Evolutionary conservation across 805 yeast genomes (phyloP).

Genomic region (Metschnikowia sp.): DNA sequence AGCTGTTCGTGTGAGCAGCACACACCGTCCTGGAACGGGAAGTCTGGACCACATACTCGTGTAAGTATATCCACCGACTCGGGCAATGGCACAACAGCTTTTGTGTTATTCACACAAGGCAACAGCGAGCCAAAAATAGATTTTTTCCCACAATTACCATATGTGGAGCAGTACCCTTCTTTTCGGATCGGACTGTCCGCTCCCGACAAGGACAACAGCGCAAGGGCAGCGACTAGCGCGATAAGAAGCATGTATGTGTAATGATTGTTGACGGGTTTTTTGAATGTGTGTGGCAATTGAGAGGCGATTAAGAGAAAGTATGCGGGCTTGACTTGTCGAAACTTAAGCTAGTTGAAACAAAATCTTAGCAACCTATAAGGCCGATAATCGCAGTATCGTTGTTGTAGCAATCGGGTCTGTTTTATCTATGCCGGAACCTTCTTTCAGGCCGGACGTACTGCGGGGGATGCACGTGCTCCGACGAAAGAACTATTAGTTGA

Average conservation of each 20-base stretch:
- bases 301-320: too few species aligned
- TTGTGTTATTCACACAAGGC: slow-evolving; percentile 67
- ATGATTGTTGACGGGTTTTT: too few species aligned
- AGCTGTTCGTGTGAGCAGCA: slow-evolving; percentile 76
- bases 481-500: too few species aligned
- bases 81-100: slow-evolving; percentile 46
- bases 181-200: slow-evolving; percentile 4
- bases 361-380: too few species aligned
- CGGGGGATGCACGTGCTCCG: too few species aligned
- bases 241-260: not conserved
- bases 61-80: slow-evolving; percentile 46
- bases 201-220: not conserved
- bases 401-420: too few species aligned
- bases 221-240: not conserved
- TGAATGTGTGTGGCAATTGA: too few species aligned
- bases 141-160: slow-evolving; percentile 72
- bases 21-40: slow-evolving; percentile 46
- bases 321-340: too few species aligned
- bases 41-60: slow-evolving; percentile 71
- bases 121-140: slow-evolving; percentile 72
- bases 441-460: too few species aligned
- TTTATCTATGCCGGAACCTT: too few species aligned
- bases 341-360: too few species aligned
- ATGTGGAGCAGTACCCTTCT: slow-evolving; percentile 52
- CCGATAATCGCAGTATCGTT: too few species aligned